A percentile compares a stretch with the other conserved stretches of the same genome.
Evolutionary conservation across 1,284 basidiomycete genomes (phyloP).

Genomic region (Exobasidium rhododendri): DNA sequence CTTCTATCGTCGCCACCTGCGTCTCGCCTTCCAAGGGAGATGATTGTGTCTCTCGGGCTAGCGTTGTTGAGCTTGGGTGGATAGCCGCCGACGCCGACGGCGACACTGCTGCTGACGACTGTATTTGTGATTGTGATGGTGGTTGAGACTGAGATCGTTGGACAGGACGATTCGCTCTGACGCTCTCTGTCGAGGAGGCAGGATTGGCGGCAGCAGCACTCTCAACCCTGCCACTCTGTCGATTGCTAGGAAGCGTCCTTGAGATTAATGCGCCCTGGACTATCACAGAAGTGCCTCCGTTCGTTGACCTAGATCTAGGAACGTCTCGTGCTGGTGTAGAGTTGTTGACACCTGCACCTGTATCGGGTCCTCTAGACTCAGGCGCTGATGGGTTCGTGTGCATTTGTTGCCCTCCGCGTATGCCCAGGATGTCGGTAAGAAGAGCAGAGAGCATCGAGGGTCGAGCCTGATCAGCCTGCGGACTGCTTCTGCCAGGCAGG

Average conservation of each 20-base stretch:
- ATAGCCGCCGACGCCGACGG: background rate
- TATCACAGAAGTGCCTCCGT: constrained; percentile 49
- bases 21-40: constrained; percentile 6
- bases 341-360: background rate
- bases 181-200: background rate
- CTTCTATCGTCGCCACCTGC: constrained; percentile 46
- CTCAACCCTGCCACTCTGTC: background rate
- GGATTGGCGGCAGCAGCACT: background rate
- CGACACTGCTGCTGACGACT: background rate
- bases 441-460: constrained; percentile 10
- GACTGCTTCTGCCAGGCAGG: background rate
- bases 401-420: background rate
- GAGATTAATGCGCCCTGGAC: constrained; percentile 50
- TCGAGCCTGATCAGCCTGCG: background rate
- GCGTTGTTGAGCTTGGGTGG: background rate
- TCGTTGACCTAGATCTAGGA: constrained; percentile 14
- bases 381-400: background rate
- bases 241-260: constrained; percentile 17
- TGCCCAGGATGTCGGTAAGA: constrained; percentile 5
- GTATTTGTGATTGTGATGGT: background rate
- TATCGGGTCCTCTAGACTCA: background rate
- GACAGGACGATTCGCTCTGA: background rate
- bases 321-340: background rate
- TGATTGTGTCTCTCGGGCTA: background rate
- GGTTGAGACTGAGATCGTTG: constrained; percentile 4